Conservation (phyloP, 129 eudicot genomes). For the Saposhnikovia divaricata region DNA sequence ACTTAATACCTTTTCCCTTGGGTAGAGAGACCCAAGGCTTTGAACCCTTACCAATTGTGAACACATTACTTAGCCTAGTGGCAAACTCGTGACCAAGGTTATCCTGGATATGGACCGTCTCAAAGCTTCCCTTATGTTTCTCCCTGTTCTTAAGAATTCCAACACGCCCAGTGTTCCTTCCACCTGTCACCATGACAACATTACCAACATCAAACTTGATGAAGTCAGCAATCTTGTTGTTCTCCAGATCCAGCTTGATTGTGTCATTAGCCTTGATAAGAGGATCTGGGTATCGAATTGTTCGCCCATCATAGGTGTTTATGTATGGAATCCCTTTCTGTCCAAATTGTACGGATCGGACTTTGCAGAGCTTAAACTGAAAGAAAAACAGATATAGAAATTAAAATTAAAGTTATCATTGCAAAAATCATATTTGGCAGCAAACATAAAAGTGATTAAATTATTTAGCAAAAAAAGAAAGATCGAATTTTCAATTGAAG, state of each 20-base stretch:
- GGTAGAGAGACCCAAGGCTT: slow-evolving; percentile 70
- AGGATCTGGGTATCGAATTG: slow-evolving; percentile 60
- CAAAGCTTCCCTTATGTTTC: slow-evolving; percentile 58
- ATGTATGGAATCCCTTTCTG: slow-evolving; percentile 56
- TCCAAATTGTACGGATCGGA: slow-evolving; percentile 55
- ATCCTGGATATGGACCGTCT: slow-evolving; percentile 48
- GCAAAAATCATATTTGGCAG: not conserved
- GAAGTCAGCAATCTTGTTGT: slow-evolving; percentile 43
- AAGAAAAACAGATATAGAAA: not conserved
- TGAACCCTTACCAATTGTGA: slow-evolving; percentile 51
- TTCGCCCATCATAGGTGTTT: slow-evolving; percentile 58
- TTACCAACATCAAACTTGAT: slow-evolving; percentile 62
- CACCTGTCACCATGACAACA: slow-evolving; percentile 68
- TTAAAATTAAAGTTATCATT: not conserved
- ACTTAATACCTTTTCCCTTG: slow-evolving; percentile 61
- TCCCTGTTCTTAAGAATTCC: slow-evolving; percentile 53
- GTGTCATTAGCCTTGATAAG: slow-evolving; percentile 67
- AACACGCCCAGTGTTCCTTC: slow-evolving; percentile 55
- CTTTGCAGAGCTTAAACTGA: slow-evolving; percentile 65
- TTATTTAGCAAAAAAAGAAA: not conserved
- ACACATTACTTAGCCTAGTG: slow-evolving; percentile 45
- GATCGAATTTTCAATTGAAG: not conserved
- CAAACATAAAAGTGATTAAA: not conserved
- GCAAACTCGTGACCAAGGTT: slow-evolving; percentile 53
- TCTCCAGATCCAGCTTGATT: slow-evolving; percentile 45